These are phyloP conservation scores for Alternaria burnsii DNA, from an alignment of 2,329 filamentous ascomycete genomes.

Conservation along the genomic window DNA sequence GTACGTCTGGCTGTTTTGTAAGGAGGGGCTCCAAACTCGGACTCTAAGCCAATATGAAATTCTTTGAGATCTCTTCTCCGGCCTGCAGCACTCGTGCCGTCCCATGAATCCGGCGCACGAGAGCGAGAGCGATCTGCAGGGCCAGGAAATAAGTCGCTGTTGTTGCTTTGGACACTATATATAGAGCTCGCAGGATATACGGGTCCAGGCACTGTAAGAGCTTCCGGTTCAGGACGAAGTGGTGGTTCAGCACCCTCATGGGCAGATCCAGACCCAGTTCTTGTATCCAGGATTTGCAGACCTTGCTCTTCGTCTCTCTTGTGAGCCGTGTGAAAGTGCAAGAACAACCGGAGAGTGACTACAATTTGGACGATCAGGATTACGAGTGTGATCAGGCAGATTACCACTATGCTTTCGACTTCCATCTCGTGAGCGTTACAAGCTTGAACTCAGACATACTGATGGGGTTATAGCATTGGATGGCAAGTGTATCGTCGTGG, in stretches of 20 bases:
- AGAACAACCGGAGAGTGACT: background rate
- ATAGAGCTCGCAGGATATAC: background rate
- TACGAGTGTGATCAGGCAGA: constrained; percentile 5
- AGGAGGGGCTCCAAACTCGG: background rate
- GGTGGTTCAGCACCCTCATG: background rate
- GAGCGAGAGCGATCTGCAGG: background rate
- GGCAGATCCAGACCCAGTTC: background rate
- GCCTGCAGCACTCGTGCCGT: background rate
- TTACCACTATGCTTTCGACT: constrained; percentile 4
- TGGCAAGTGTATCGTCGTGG: background rate
- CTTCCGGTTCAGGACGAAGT: background rate
- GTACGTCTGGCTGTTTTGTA: background rate
- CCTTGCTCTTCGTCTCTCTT: background rate
- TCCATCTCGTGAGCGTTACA: background rate
- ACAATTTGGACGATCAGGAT: constrained; percentile 7
- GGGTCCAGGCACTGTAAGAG: background rate
- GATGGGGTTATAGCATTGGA: background rate
- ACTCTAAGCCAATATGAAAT: background rate
- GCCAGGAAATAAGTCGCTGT: background rate
- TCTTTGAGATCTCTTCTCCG: background rate
- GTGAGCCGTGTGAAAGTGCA: background rate
- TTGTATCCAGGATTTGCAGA: background rate
- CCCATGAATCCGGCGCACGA: background rate
- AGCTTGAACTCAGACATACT: background rate
- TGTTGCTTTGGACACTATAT: background rate